These are phyloP conservation scores for Berkeleyomyces rouxiae DNA, from an alignment of 2,329 filamentous ascomycete genomes.

Conservation along the genomic window DNA sequence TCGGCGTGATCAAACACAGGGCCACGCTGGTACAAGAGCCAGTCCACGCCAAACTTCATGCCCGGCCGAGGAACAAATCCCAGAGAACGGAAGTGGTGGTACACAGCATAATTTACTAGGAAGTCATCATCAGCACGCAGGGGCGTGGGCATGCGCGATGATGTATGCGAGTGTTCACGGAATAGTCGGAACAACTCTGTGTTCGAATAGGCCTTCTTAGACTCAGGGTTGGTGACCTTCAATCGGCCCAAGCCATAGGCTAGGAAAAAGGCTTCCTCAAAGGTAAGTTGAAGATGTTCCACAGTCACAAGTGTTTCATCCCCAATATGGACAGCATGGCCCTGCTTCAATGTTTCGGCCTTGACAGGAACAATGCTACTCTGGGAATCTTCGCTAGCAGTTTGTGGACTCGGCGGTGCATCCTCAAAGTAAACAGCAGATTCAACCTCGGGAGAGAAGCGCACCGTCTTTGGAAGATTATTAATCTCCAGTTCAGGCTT, in stretches of 20 bases:
- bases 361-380: constrained; percentile 9
- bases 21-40: constrained; percentile 81
- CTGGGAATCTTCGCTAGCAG: background rate
- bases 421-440: constrained; percentile 41
- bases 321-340: background rate
- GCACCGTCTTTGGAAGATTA: constrained; percentile 45
- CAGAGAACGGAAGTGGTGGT: constrained; percentile 88
- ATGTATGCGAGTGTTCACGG: constrained; percentile 53
- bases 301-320: constrained; percentile 26
- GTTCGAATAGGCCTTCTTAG: constrained; percentile 30
- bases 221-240: constrained; percentile 37
- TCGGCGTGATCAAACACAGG: constrained; percentile 92
- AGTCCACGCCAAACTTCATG: constrained; percentile 89
- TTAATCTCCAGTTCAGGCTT: background rate
- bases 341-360: constrained; percentile 13
- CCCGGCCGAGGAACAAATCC: constrained; percentile 90
- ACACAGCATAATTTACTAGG: constrained; percentile 71
- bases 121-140: constrained; percentile 68
- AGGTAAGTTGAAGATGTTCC: constrained; percentile 83
- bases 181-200: constrained; percentile 48
- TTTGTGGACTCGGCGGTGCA: constrained; percentile 32
- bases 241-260: constrained; percentile 65
- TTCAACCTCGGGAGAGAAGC: constrained; percentile 51
- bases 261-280: constrained; percentile 86
- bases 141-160: constrained; percentile 25